phyloP scores from a whole-genome alignment of 768 basidiomycete species.

The Suillus occidentalis region DNA sequence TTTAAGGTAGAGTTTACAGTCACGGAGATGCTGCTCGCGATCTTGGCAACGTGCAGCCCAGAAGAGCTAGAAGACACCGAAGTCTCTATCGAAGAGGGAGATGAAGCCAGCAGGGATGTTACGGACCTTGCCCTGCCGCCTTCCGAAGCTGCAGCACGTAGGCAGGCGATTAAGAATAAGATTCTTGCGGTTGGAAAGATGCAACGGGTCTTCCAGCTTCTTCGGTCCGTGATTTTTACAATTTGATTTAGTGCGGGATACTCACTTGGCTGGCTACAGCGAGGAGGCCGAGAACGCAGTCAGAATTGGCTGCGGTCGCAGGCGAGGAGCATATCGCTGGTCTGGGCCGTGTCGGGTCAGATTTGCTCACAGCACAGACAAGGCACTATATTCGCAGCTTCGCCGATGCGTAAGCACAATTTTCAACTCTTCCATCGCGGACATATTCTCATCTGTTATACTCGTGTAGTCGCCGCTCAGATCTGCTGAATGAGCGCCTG shows the following conservation, averaged over 20 bases:
- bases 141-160: slow-evolving; percentile 49
- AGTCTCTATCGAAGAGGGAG: slow-evolving; percentile 38
- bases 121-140: slow-evolving; percentile 34
- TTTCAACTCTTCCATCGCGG: background rate
- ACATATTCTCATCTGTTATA: background rate
- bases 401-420: slow-evolving; percentile 66
- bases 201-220: slow-evolving; percentile 85
- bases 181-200: slow-evolving; percentile 90
- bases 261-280: slow-evolving; percentile 36
- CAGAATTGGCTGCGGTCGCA: slow-evolving; percentile 52
- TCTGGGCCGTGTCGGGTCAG: slow-evolving; percentile 39
- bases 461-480: slow-evolving; percentile 59
- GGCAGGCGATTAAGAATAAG: slow-evolving; percentile 88
- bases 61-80: slow-evolving; percentile 82
- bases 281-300: slow-evolving; percentile 79
- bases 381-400: slow-evolving; percentile 66
- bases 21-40: slow-evolving; percentile 95
- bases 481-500: slow-evolving; percentile 73
- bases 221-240: slow-evolving; percentile 57
- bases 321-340: slow-evolving; percentile 31
- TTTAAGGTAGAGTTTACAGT: slow-evolving; percentile 47
- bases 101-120: slow-evolving; percentile 30
- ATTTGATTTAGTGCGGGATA: slow-evolving; percentile 2
- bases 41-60: slow-evolving; percentile 89
- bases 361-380: slow-evolving; percentile 64